phyloP scores from a whole-genome alignment of 2,329 filamentous ascomycete genomes.

The Botrytis aclada region DNA sequence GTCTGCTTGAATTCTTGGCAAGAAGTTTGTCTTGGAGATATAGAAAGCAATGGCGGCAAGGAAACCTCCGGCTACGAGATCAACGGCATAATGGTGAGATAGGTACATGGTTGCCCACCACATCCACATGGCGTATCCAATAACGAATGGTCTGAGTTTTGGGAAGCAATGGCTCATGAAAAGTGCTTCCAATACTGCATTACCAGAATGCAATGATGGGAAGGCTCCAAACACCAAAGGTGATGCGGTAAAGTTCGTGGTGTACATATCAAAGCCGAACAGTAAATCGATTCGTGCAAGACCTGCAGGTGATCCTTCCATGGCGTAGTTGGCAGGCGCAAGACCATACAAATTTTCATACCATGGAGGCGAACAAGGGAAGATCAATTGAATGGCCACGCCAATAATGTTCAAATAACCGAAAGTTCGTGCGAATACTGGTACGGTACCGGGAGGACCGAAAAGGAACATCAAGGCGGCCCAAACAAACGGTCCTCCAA shows the following conservation, averaged over 20 bases:
- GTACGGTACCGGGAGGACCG: constrained; percentile 78
- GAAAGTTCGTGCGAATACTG: constrained; percentile 81
- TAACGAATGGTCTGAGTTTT: constrained; percentile 72
- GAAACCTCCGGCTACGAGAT: constrained; percentile 82
- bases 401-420: constrained; percentile 90
- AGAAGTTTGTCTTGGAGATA: constrained; percentile 72
- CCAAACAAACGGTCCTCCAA: constrained; percentile 78
- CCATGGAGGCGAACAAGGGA: constrained; percentile 95
- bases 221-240: constrained; percentile 94
- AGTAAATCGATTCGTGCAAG: constrained; percentile 84
- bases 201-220: constrained; percentile 86
- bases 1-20: constrained; percentile 77
- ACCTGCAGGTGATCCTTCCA: constrained; percentile 84
- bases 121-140: constrained; percentile 84
- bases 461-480: constrained; percentile 82
- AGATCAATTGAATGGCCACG: constrained; percentile 82
- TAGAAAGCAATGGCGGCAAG: constrained; percentile 78
- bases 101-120: constrained; percentile 99
- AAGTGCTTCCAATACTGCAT: constrained; percentile 82
- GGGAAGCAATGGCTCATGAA: constrained; percentile 95
- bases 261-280: constrained; percentile 91
- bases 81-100: constrained; percentile 94
- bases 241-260: constrained; percentile 83
- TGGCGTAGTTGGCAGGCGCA: constrained; percentile 87
- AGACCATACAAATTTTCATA: constrained; percentile 92